Evolutionary conservation across 2,329 filamentous ascomycete species (phyloP), one percentile per base, ranked within the genome.

Genomic region (Tympanopsis confertula): DNA sequence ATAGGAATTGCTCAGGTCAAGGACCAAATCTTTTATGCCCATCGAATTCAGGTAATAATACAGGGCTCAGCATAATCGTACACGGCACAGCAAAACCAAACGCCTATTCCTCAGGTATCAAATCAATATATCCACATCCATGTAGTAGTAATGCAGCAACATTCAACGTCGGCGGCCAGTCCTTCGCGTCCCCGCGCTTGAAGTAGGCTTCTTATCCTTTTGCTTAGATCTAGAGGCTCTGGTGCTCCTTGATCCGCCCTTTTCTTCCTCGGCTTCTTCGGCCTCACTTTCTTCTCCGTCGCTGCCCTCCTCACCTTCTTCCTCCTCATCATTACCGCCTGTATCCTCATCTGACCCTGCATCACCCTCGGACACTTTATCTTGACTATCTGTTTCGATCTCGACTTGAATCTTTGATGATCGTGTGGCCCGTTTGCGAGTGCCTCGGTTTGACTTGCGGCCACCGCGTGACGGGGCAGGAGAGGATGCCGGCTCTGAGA

Each of bases 141-240:
- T 33, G 15, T 33, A 7, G 12, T 13, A 33, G 17, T 13, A 28
- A 28, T n/a, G 24, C 10, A 28, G 10, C 24, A 15, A 33, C 10
- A 12, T 7, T 43, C 41, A 37, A 37, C 40, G 45, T 50, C 40
- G 44, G 44, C 42, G 38, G 48, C 39, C 35, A 39, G 35, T 39
- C 46, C 40, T 41, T 35, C 46, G 48, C 41, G 44, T 46, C 41
- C 44, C 42, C 41, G 52, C 53, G 37, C 51, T 47, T 20, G 49
- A 54, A 35, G 53, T 55, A 35, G 45, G 41, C 43, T 53, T 52
- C 41, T 49, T 55, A 44, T 50, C 50, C 29, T 41, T 13, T 18
- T 10, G 17, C 15, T 17, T 10, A 7, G 30, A 13, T 15, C 10
- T 33, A 10, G 10, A 39, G 5, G 13, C 35, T 17, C 14, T 37